phyloP scores from a whole-genome alignment of 1,139 yeast species.

The Candida sp. region DNA sequence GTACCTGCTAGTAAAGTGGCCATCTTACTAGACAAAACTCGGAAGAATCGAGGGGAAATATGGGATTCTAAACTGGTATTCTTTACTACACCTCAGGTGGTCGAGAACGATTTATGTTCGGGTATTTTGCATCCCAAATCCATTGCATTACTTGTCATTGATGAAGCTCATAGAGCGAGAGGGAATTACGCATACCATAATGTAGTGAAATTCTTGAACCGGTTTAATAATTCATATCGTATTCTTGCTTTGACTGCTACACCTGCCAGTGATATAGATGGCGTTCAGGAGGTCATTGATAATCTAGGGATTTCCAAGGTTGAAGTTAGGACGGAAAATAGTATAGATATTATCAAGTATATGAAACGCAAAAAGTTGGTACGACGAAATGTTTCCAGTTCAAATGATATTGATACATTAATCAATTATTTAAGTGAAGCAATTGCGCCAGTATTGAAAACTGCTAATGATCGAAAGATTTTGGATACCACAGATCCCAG shows the following conservation, averaged over 20 bases:
- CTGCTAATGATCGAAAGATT: slow-evolving; percentile 62
- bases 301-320: slow-evolving; percentile 72
- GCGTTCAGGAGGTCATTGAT: slow-evolving; percentile 80
- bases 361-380: slow-evolving; percentile 69
- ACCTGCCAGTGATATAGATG: slow-evolving; percentile 84
- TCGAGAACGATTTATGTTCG: slow-evolving; percentile 78
- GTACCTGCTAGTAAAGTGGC: slow-evolving; percentile 76
- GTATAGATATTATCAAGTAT: slow-evolving; percentile 75
- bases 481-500: slow-evolving; percentile 64
- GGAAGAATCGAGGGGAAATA: slow-evolving; percentile 62
- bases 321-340: slow-evolving; percentile 83
- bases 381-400: slow-evolving; percentile 51
- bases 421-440: slow-evolving; percentile 49
- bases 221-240: slow-evolving; percentile 67
- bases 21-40: slow-evolving; percentile 69
- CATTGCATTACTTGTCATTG: slow-evolving; percentile 75
- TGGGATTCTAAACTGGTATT: slow-evolving; percentile 81
- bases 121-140: slow-evolving; percentile 77
- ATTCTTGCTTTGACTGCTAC: slow-evolving; percentile 92
- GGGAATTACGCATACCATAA: slow-evolving; percentile 89
- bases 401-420: slow-evolving; percentile 50
- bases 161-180: slow-evolving; percentile 94
- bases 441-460: slow-evolving; percentile 57
- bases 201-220: slow-evolving; percentile 62
- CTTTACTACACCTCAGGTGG: slow-evolving; percentile 96